phyloP scores from a whole-genome alignment of 495 filamentous ascomycete species.

The Astrocystis sublimbata region DNA sequence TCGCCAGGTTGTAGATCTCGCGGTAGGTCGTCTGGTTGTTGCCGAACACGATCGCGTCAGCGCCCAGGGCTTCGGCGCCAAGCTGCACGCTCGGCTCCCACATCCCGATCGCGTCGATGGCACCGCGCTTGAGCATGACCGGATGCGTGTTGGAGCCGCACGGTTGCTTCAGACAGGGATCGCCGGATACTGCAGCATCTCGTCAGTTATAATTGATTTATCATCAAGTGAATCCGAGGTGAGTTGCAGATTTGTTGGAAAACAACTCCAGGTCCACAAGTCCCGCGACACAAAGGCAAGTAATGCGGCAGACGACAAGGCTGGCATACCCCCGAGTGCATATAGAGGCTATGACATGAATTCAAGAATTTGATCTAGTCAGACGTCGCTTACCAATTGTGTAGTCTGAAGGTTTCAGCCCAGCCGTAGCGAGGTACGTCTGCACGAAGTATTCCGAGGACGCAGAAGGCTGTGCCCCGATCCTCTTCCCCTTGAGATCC shows the following conservation, averaged over 20 bases:
- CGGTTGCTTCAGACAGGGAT: slow-evolving; percentile 39
- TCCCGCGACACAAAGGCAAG: background rate
- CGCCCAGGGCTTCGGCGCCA: slow-evolving; percentile 34
- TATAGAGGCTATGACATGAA: too few relatives aligned
- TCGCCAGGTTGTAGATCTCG: slow-evolving; percentile 46
- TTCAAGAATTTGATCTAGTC: too few relatives aligned
- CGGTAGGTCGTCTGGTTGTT: slow-evolving; percentile 42
- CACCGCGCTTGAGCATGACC: slow-evolving; percentile 31
- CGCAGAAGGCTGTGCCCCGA: slow-evolving; percentile 42
- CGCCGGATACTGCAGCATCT: slow-evolving; percentile 22
- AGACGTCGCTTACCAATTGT: slow-evolving; percentile 23
- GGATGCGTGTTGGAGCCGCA: slow-evolving; percentile 42
- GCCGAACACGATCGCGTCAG: slow-evolving; percentile 35
- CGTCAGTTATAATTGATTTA: background rate
- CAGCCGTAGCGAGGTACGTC: slow-evolving; percentile 36
- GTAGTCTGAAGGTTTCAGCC: slow-evolving; percentile 35
- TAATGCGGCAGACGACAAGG: background rate
- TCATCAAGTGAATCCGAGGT: background rate
- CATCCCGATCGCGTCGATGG: slow-evolving; percentile 45
- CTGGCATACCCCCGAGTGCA: too few relatives aligned
- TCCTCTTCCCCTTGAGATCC: slow-evolving; percentile 47
- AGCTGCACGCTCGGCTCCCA: slow-evolving; percentile 50
- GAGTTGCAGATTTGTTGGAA: background rate
- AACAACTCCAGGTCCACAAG: background rate
- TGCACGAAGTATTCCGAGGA: slow-evolving; percentile 44